Percentiles rank a stretch among this genome's conserved stretches.
These are phyloP conservation scores for Irineochytrium annulatum DNA, from an alignment of 192 early-diverging fungal genomes.

Conservation along the genomic window DNA sequence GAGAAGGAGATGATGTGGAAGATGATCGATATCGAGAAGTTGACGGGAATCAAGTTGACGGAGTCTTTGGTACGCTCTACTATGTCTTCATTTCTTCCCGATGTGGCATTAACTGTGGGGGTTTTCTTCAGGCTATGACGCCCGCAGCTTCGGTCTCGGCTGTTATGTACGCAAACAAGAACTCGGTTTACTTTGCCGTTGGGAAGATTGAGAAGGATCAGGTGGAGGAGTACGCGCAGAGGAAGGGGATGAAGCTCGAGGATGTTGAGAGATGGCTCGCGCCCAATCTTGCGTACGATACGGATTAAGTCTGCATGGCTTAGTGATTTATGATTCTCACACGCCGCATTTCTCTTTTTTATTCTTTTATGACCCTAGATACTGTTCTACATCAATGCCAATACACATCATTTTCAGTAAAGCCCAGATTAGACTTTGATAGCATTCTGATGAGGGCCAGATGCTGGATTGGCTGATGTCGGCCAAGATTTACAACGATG, in stretches of 20 bases:
- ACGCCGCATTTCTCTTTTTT: too few relatives aligned
- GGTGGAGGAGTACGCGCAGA: slow-evolving; percentile 62
- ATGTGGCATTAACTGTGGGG: neutral
- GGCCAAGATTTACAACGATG: too few relatives aligned
- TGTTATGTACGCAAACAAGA: slow-evolving; percentile 68
- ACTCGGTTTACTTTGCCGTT: slow-evolving; percentile 88
- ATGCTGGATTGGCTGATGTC: too few relatives aligned
- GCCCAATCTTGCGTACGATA: slow-evolving; percentile 68
- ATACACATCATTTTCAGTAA: too few relatives aligned
- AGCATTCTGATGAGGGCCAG: too few relatives aligned
- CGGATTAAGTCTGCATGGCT: too few relatives aligned
- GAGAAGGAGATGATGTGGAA: slow-evolving; percentile 95
- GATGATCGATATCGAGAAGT: slow-evolving; percentile 69
- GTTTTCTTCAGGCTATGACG: slow-evolving; percentile 68
- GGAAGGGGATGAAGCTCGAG: slow-evolving; percentile 61
- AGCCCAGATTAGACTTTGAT: too few relatives aligned
- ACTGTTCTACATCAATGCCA: too few relatives aligned
- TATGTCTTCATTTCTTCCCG: neutral
- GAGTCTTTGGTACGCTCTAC: slow-evolving; percentile 70
- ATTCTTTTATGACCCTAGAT: too few relatives aligned
- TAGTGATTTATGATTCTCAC: too few relatives aligned
- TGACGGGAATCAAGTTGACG: slow-evolving; percentile 85
- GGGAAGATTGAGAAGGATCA: slow-evolving; percentile 93
- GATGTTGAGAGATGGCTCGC: slow-evolving; percentile 73
- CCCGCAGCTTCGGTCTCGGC: slow-evolving; percentile 87